Base-by-base conservation (phyloP, 164 flowering plant genomes). In the Vitis amurensis region DNA sequence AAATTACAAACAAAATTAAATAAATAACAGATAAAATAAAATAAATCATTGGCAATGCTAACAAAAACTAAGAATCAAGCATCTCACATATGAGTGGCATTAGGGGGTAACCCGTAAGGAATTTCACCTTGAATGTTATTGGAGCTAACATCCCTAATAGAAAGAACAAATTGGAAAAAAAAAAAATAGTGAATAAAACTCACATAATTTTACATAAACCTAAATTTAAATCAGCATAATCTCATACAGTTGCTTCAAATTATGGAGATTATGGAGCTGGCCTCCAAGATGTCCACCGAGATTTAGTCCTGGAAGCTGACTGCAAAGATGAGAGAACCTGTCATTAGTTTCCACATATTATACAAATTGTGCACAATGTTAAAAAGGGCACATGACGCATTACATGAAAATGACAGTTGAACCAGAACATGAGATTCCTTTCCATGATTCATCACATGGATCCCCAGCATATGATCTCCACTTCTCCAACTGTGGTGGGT, bases 361-460 rank as follows among this genome's bases (percentile, higher is more conserved):
- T 0, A n/a, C 50, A 23, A 14, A 16, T 12, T 57, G 50, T 51
- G 9, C 16, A 6, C 10, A 55, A 59, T 23, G 27, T 23, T 23
- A 23, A 23, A 23, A 23, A 55, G 37, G 19, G 30, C 17, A 51
- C 0, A 10, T 58, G 17, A 6, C 16, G 49, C 48, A 47, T 70
- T 83, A 91, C 98, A 94, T 79, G 81, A 78, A 70, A 64, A 79
- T 72, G 14, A 91, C 78, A 11, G 93, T 86, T 66, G 97, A 80
- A 2, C 82, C 89, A 59, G 37, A 74, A 71, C 98, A 93, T 13
- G 84, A 76, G 30, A 93, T 82, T 69, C 98, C 98, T 8, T 74
- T 80, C 97, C 98, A 93, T 13, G 78, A 76, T 58, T 93, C 91
- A 27, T 56, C 85, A 68, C 98, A 93, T 9, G 98, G 98, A 70